Evolutionary conservation across 2,329 filamentous ascomycete genomes (phyloP), one percentile per base, ranked within the genome.

Genomic region (Xylaria arbuscula): DNA sequence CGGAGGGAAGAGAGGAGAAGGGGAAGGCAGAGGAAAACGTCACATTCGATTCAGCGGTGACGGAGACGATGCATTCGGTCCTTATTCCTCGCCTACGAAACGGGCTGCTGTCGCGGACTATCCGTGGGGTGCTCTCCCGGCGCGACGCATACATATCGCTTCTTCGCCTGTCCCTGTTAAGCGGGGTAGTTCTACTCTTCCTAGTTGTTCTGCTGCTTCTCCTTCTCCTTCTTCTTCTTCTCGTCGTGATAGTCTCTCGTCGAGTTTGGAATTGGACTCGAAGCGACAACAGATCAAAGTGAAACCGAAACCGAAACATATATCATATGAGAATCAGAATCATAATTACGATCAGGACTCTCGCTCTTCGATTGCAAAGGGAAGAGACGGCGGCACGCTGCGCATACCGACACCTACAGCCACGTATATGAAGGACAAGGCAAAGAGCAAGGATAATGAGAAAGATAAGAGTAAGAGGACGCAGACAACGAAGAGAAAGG

Each of bases 21-120:
- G 4, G 10, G 4, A 51, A 24, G 11, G 50, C 2, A 48, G 40
- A n/a, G 50, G 56, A 17, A 51, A 42, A 19, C 57, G 64, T 17
- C 45, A 38, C 5, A 34, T 58, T 22, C 13, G 58, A 36, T 62
- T 66, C 1, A 11, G 19, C 3, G 53, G 19, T 15, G 38, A 15
- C 9, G 59, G 19, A 19, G 38, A 15, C 13, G 59, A 48, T 15
- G 64, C 24, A 3, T 47, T 51, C n/a, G 54, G 45, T 47, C 22
- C 58, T 36, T 53, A 28, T 38, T n/a, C 58, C 28, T 57, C 53
- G 6, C 58, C 45, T 45, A n/a, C 28, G 9, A 36, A 51, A 15
- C 51, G 19, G 15, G 28, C 7, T 53, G 54, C 54, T 28, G 3
- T 42, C 13, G 8, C 4, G 6, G 36, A 28, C 19, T 4, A 10